Evolutionary conservation across 768 basidiomycete species (phyloP).

Genomic region (Neoboletus subvelutipes): DNA sequence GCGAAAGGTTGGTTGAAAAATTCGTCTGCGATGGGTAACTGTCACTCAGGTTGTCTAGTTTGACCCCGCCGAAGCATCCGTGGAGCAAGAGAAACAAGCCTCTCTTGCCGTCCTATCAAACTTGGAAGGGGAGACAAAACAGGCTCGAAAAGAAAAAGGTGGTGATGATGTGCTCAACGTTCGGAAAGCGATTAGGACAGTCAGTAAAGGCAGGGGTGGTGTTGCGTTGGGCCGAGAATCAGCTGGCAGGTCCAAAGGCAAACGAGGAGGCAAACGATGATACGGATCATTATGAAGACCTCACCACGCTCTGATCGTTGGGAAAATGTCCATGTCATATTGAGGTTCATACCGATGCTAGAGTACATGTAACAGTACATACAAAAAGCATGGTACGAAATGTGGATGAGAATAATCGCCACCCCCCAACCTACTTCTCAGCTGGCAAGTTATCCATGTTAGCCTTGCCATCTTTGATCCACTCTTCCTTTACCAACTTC

Average conservation of each 20-base stretch:
- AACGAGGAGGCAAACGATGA: conserved; percentile 32
- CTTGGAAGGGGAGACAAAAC: conserved; percentile 70
- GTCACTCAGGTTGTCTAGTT: conserved; percentile 52
- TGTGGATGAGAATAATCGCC: not conserved
- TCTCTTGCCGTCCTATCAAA: conserved; percentile 75
- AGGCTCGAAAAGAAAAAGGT: conserved; percentile 43
- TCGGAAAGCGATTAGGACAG: conserved; percentile 82
- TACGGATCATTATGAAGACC: too few species aligned
- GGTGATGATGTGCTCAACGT: conserved; percentile 68
- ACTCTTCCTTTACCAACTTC: conserved; percentile 80
- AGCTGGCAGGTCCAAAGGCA: conserved; percentile 25
- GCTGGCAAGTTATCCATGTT: conserved; percentile 34
- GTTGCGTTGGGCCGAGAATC: conserved; percentile 52
- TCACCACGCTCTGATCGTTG: not conserved
- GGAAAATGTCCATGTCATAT: conserved; percentile 6
- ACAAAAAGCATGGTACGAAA: conserved; percentile 19
- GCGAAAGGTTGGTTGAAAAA: conserved; percentile 66
- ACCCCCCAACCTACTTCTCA: conserved; percentile 18
- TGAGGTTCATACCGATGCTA: conserved; percentile 11
- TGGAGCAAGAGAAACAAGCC: conserved; percentile 64
- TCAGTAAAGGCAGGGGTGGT: conserved; percentile 68
- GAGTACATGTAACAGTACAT: conserved; percentile 19
- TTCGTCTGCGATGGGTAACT: not conserved
- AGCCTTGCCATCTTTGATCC: conserved; percentile 80
- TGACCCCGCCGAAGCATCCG: conserved; percentile 72